phyloP scores from a whole-genome alignment of 2,329 filamentous ascomycete species.

The Mariannaea elegans region DNA sequence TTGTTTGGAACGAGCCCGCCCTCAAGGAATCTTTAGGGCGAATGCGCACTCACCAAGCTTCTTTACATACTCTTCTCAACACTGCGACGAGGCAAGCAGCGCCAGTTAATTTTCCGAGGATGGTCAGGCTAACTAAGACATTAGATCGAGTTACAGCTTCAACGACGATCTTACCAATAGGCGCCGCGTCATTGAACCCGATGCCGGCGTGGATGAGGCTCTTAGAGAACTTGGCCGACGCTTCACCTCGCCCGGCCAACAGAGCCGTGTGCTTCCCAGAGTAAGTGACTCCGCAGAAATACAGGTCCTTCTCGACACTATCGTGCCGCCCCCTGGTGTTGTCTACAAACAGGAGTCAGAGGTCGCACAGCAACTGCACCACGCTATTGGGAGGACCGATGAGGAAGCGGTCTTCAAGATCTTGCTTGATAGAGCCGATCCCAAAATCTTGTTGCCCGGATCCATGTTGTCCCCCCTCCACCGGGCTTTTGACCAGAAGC shows the following conservation, averaged over 20 bases:
- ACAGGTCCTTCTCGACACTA: constrained; percentile 39
- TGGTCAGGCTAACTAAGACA: constrained; percentile 17
- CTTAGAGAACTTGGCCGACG: constrained; percentile 36
- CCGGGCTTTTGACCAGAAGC: constrained; percentile 37
- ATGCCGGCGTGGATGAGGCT: constrained; percentile 37
- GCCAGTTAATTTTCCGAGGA: background rate
- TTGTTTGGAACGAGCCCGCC: constrained; percentile 39
- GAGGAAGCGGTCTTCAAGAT: constrained; percentile 39
- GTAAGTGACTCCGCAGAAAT: constrained; percentile 41
- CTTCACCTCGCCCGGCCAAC: constrained; percentile 36
- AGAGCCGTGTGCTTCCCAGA: constrained; percentile 34
- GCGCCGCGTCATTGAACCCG: constrained; percentile 40
- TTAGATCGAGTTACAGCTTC: constrained; percentile 33
- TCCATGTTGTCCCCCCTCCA: constrained; percentile 41
- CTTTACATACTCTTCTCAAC: constrained; percentile 39
- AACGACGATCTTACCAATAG: constrained; percentile 32
- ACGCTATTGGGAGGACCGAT: constrained; percentile 36
- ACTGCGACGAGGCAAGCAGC: constrained; percentile 35
- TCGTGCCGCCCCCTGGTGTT: constrained; percentile 35
- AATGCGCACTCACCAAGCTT: constrained; percentile 40
- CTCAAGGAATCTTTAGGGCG: constrained; percentile 34
- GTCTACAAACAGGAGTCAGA: constrained; percentile 33
- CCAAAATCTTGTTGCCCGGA: constrained; percentile 37
- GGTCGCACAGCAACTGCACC: constrained; percentile 35
- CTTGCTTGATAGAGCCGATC: constrained; percentile 36